A percentile compares a stretch with the other conserved stretches of the same genome.
Conservation (phyloP, 371 early-diverging fungal genomes). For the Circinella umbellata region DNA sequence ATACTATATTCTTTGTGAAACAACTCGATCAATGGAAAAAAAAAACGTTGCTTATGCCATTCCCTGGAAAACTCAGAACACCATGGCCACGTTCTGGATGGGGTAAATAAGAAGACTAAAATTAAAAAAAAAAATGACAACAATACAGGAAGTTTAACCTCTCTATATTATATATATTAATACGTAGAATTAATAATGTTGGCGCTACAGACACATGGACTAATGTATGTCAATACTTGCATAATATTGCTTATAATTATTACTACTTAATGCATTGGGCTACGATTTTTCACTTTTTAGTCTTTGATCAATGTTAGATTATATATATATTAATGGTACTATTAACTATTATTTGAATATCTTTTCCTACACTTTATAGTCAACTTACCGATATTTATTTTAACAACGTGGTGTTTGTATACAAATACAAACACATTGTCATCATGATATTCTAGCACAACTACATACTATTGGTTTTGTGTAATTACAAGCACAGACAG, state of each 20-base stretch:
- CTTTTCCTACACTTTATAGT: slow-evolving; percentile 18
- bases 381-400: slow-evolving; percentile 18
- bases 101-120: slow-evolving; percentile 9
- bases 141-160: neutral
- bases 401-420: slow-evolving; percentile 12
- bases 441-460: too few species aligned
- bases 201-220: slow-evolving; percentile 22
- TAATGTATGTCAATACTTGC: neutral
- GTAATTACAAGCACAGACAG: neutral
- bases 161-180: neutral
- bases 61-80: slow-evolving; percentile 13
- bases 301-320: too few species aligned
- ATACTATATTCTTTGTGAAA: slow-evolving; percentile 13
- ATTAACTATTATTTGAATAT: slow-evolving; percentile 5
- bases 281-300: too few species aligned
- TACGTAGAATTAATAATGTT: slow-evolving; percentile 21
- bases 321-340: too few species aligned
- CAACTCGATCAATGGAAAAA: slow-evolving; percentile 18
- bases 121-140: neutral
- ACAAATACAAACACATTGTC: too few species aligned
- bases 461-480: neutral
- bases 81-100: slow-evolving; percentile 21
- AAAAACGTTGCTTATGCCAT: neutral
- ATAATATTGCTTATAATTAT: neutral
- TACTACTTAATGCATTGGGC: too few species aligned